These are phyloP conservation scores for Epichloe sibirici DNA, from an alignment of 2,329 filamentous ascomycete genomes.

Conservation along the genomic window DNA sequence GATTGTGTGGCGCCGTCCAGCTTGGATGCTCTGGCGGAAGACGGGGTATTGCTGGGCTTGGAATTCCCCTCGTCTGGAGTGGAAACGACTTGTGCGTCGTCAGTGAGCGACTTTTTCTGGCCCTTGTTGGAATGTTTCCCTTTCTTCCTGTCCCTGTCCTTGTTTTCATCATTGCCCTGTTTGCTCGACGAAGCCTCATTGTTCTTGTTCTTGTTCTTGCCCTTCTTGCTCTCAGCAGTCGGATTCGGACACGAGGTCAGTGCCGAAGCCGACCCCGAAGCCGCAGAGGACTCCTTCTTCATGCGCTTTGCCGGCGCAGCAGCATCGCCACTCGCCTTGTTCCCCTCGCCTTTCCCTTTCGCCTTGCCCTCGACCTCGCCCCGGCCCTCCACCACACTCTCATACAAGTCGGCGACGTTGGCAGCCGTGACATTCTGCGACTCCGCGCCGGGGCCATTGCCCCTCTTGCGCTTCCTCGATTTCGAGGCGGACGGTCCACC, in stretches of 20 bases:
- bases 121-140: constrained; percentile 15
- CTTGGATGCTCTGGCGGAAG: constrained; percentile 7
- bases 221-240: not conserved
- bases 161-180: constrained; percentile 27
- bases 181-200: constrained; percentile 8
- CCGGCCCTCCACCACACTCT: constrained; percentile 61
- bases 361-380: constrained; percentile 20
- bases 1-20: constrained; percentile 14
- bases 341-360: constrained; percentile 15
- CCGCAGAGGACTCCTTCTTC: not conserved
- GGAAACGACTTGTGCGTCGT: constrained; percentile 3
- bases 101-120: constrained; percentile 12
- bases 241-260: not conserved
- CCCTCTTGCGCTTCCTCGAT: constrained; percentile 47
- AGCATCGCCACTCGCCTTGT: not conserved
- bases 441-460: constrained; percentile 9
- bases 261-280: not conserved
- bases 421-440: constrained; percentile 43
- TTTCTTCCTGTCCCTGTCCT: constrained; percentile 25
- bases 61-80: constrained; percentile 8
- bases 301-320: constrained; percentile 3
- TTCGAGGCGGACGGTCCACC: constrained; percentile 28
- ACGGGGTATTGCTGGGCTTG: constrained; percentile 5
- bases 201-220: not conserved
- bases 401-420: constrained; percentile 71